phyloP scores from a whole-genome alignment of 2,329 filamentous ascomycete species.

The Pseudogymnoascus sp. region DNA sequence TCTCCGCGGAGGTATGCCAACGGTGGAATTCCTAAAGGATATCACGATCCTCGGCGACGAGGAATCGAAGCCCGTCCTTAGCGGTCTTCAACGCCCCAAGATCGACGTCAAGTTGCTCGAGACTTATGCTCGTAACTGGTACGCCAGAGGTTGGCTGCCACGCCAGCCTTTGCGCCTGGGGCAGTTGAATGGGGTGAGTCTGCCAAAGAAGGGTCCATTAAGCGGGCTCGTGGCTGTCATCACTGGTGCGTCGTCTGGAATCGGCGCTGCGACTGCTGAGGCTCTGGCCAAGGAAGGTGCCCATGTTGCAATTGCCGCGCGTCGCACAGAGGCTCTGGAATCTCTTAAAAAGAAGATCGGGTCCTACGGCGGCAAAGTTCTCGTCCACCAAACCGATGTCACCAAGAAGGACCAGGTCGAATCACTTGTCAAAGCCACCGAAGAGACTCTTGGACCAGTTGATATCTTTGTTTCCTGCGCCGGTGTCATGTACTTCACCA shows the following conservation, averaged over 20 bases:
- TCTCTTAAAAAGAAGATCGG: slow-evolving; percentile 53
- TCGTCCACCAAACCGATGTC: slow-evolving; percentile 65
- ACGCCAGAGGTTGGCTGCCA: slow-evolving; percentile 67
- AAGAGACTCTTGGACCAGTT: slow-evolving; percentile 57
- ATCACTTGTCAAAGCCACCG: slow-evolving; percentile 51
- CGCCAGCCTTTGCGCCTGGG: slow-evolving; percentile 47
- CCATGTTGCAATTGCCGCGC: slow-evolving; percentile 63
- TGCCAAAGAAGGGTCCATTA: slow-evolving; percentile 48
- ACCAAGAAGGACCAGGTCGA: slow-evolving; percentile 59
- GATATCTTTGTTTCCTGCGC: slow-evolving; percentile 76
- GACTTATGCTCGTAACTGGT: slow-evolving; percentile 74
- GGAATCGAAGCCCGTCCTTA: slow-evolving; percentile 53
- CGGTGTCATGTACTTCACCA: slow-evolving; percentile 82
- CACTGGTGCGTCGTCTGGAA: slow-evolving; percentile 73
- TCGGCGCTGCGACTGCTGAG: slow-evolving; percentile 64
- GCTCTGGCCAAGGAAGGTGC: slow-evolving; percentile 64
- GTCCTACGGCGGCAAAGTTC: slow-evolving; percentile 51
- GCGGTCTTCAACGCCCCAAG: slow-evolving; percentile 53
- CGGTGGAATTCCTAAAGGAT: slow-evolving; percentile 58
- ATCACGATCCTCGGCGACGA: slow-evolving; percentile 68
- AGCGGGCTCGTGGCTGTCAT: slow-evolving; percentile 64
- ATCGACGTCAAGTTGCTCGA: slow-evolving; percentile 64
- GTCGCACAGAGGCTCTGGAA: slow-evolving; percentile 61
- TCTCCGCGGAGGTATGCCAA: slow-evolving; percentile 72
- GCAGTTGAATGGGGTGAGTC: slow-evolving; percentile 36